A percentile compares a stretch with the other conserved stretches of the same genome.
Evolutionary conservation across 129 eudicot genomes (phyloP).

Genomic region (Logfia minima): DNA sequence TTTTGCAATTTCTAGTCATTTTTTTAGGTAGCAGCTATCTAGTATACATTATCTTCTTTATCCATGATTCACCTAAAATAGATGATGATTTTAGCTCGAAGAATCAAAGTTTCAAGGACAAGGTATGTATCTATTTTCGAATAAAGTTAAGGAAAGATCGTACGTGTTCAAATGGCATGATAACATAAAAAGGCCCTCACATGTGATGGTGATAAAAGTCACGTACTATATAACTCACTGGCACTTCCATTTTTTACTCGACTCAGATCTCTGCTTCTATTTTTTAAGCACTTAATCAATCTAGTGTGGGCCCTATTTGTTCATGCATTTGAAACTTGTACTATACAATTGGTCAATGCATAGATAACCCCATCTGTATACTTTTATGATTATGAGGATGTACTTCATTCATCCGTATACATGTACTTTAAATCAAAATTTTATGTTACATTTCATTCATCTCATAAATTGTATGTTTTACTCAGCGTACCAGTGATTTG

Average conservation of each 20-base stretch:
- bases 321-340: constrained; percentile 30
- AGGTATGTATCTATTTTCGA: constrained; percentile 26
- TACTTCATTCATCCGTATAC: constrained; percentile 27
- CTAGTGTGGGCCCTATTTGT: constrained; percentile 23
- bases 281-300: constrained; percentile 7
- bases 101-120: constrained; percentile 27
- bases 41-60: constrained; percentile 6
- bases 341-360: constrained; percentile 26
- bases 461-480: background rate
- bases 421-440: constrained; percentile 1
- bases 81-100: constrained; percentile 23
- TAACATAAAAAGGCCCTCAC: constrained; percentile 41
- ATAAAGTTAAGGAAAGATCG: constrained; percentile 30
- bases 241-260: constrained; percentile 21
- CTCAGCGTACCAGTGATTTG: background rate
- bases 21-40: background rate
- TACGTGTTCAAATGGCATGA: constrained; percentile 34
- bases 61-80: constrained; percentile 28
- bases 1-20: too few relatives aligned
- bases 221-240: constrained; percentile 31
- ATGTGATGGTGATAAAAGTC: constrained; percentile 49
- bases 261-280: constrained; percentile 30
- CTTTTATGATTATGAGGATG: constrained; percentile 16
- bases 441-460: background rate
- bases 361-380: background rate